Conservation (phyloP, 345 rosid species). For the Murraya koenigii region DNA sequence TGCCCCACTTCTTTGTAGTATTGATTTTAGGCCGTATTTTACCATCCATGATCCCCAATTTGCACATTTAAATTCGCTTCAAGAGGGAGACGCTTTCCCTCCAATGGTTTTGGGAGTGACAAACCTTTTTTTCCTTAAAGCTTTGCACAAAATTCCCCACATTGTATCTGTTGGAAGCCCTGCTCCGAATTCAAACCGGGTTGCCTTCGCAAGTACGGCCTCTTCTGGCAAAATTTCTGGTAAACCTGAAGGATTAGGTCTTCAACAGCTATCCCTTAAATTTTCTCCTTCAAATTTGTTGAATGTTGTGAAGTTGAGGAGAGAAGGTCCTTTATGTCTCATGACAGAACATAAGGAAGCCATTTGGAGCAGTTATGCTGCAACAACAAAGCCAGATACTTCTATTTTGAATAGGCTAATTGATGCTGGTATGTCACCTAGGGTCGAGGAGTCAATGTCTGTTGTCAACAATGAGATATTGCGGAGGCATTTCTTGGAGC, state of each 20-base stretch:
- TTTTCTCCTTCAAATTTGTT: slow-evolving; percentile 85
- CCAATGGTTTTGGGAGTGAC: slow-evolving; percentile 96
- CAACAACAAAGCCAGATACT: slow-evolving; percentile 93
- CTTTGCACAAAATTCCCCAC: slow-evolving; percentile 81
- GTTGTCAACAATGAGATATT: slow-evolving; percentile 95
- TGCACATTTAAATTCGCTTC: slow-evolving; percentile 61
- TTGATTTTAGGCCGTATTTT: slow-evolving; percentile 97
- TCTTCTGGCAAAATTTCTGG: slow-evolving; percentile 65
- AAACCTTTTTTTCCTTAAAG: slow-evolving; percentile 88
- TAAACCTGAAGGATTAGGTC: slow-evolving; percentile 70
- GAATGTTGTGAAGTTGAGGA: slow-evolving; percentile 75
- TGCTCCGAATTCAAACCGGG: slow-evolving; percentile 55
- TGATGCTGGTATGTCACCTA: slow-evolving; percentile 92
- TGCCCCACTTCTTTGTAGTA: slow-evolving; percentile 79
- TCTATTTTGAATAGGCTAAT: slow-evolving; percentile 88
- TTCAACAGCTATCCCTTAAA: slow-evolving; percentile 75
- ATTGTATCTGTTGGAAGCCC: slow-evolving; percentile 92
- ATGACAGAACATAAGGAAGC: slow-evolving; percentile 99
- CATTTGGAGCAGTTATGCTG: slow-evolving; percentile 77
- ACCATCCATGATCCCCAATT: slow-evolving; percentile 95
- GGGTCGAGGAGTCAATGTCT: slow-evolving; percentile 98
- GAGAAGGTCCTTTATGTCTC: slow-evolving; percentile 96
- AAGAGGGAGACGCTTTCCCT: slow-evolving; percentile 80
- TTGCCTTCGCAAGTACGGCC: slow-evolving; percentile 54
- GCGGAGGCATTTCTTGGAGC: slow-evolving; percentile 95